Evolutionary conservation across 495 filamentous ascomycete genomes (phyloP).

Genomic region (Penicillium macrosclerotiorum): DNA sequence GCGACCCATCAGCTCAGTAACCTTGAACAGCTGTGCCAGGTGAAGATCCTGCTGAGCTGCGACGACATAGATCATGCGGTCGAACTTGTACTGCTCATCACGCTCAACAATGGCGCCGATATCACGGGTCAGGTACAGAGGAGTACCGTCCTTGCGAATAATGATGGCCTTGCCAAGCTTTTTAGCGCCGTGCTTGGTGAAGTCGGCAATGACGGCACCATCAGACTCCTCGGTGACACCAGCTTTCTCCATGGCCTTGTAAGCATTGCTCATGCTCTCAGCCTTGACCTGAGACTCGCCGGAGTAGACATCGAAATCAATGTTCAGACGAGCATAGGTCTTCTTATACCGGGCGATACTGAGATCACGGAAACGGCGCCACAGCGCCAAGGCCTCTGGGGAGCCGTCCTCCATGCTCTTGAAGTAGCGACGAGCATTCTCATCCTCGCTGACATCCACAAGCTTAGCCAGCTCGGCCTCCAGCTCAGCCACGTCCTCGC

Average conservation of each 20-base stretch:
- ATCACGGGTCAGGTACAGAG: conserved; percentile 69
- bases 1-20: conserved; percentile 64
- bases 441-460: conserved; percentile 57
- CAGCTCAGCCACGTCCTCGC: conserved; percentile 42
- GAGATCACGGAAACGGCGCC: conserved; percentile 85
- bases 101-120: conserved; percentile 66
- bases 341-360: conserved; percentile 82
- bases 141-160: conserved; percentile 65
- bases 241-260: conserved; percentile 62
- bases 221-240: conserved; percentile 78
- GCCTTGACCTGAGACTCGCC: conserved; percentile 90
- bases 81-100: conserved; percentile 61
- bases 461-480: conserved; percentile 52
- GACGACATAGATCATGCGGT: conserved; percentile 77
- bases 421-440: conserved; percentile 77
- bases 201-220: conserved; percentile 85
- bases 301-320: conserved; percentile 89
- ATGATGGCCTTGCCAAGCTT: conserved; percentile 69
- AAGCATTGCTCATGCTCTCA: conserved; percentile 71
- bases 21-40: conserved; percentile 69
- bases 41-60: conserved; percentile 71
- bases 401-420: conserved; percentile 87
- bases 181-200: conserved; percentile 68
- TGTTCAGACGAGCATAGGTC: conserved; percentile 83
- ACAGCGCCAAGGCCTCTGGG: conserved; percentile 69